Conservation (phyloP, 1,139 yeast species). For the Debaryomyces udenii region DNA sequence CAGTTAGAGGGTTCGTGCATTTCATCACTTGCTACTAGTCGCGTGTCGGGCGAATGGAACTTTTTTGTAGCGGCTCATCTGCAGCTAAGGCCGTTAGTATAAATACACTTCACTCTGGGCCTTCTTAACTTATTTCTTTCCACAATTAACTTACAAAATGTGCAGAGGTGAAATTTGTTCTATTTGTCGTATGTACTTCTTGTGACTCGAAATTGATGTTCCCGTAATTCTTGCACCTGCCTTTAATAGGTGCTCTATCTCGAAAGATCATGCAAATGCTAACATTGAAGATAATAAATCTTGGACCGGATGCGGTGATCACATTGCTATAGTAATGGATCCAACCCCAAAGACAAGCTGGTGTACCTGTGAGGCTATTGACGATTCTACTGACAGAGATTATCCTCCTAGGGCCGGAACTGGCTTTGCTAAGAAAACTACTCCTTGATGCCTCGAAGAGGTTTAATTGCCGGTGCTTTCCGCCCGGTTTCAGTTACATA, state of each 20-base stretch:
- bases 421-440: constrained; percentile 35
- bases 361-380: constrained; percentile 31
- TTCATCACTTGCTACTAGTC: background rate
- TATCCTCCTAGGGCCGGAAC: constrained; percentile 52
- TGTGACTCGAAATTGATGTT: too few relatives aligned
- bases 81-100: background rate
- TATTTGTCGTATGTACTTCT: constrained; percentile 34
- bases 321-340: constrained; percentile 44
- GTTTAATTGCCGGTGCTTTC: constrained; percentile 1
- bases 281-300: constrained; percentile 27
- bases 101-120: background rate
- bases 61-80: background rate
- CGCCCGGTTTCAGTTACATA: too few relatives aligned
- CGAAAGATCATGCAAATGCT: constrained; percentile 1
- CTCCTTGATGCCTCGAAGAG: background rate
- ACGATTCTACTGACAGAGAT: constrained; percentile 14
- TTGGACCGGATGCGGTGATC: constrained; percentile 53
- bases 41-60: background rate
- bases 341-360: constrained; percentile 37
- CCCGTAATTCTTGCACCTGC: too few relatives aligned
- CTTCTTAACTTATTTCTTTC: background rate
- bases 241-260: too few relatives aligned
- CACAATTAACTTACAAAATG: constrained; percentile 21
- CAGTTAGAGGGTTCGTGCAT: too few relatives aligned
- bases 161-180: constrained; percentile 41